Base-by-base conservation (phyloP, 1,284 basidiomycete genomes). In the Mycena citricolor region DNA sequence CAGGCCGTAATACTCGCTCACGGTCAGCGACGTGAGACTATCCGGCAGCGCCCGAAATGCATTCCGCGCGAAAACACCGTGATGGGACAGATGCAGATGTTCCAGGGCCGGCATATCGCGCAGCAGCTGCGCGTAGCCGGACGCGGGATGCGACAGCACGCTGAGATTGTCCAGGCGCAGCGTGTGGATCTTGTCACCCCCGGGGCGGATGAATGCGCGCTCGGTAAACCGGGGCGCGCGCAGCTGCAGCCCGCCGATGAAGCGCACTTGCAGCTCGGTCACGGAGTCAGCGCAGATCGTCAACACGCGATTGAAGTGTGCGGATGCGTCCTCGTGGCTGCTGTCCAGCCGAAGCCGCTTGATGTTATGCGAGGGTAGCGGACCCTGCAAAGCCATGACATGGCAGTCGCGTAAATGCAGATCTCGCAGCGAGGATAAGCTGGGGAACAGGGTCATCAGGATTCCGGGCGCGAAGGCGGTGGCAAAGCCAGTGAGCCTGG, bases 121-220 rank as follows among this genome's bases (percentile, higher is more conserved):
- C 8, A 61, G 34, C 5, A 60, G 44, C n/a, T 56, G 51, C 6
- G 55, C 52, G 39, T 57, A 59, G 25, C 48, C 55, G 11, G 52
- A 59, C 24, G 48, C 32, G 24, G 54, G 36, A 21, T 59, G 45
- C 38, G 46, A 52, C 32, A 59, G 54, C 11, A 61, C 52, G 32
- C 58, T 60, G 42, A 60, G 45, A 32, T 61, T 61, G 38, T 61
- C 57, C 16, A 61, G 48, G 17, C 57, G 56, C 23, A 61, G 49
- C 8, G 45, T 56, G 19, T 42, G 45, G 13, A 61, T 42, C 32
- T 40, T 43, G 8, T 8, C 8, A 36, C 49, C 34, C 20, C 49
- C 31, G 30, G n/a, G 34, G 39, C 29, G 20, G 47, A 17, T 17
- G 28, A 29, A 10, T 32, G 22, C 13, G 45, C n/a, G 16, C 30